Base-by-base conservation (phyloP, 768 basidiomycete species). In the Suillus sp. region DNA sequence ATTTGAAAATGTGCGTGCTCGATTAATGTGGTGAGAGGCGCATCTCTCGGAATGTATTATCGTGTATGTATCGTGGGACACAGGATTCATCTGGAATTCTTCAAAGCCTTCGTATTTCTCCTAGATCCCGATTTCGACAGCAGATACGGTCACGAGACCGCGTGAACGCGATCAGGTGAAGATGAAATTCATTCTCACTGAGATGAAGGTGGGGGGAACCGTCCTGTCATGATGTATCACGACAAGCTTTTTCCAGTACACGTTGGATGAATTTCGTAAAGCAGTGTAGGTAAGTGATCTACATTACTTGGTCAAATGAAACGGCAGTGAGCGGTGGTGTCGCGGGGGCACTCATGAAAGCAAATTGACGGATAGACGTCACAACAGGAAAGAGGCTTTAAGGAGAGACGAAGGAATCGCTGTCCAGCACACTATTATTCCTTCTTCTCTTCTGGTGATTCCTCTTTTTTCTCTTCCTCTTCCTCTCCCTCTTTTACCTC, bases 391-490 rank as follows among this genome's bases (percentile, higher is more conserved):
- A 61, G 57, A 62, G 40, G 61, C 20, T 34, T 57, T 57, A 56
- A 62, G 40, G 20, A 42, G 56, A 66, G 54, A 66, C 30, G 47
- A 38, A 59, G 22, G 30, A 7, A 38, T 22, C 47, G 34, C 42
- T 55, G 20, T 40, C 14, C 20, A 20, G 40, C 35, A 51, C 42
- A 59, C 60, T 47, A 62, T 64, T 67, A 42, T 60, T 62, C 74
- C 61, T 78, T 75, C 63, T 79, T 74, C 67, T 80, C 80, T 48
- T 72, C 78, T 62, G 75, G 70, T 34, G 66, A 66, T 62, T 74
- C 75, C 45, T 72, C 71, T 62, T 63, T 70, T 59, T 72, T 62
- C 65, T 75, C 68, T 7, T 56, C 72, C 34, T 68, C 67, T 54
- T 61, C 66, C 11, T 3, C 67, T 25, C 77, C 66, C 13, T 74